A percentile compares a stretch with the other conserved stretches of the same genome.
Evolutionary conservation across 805 yeast species (phyloP).

Genomic region (Suhomyces canberraensis): DNA sequence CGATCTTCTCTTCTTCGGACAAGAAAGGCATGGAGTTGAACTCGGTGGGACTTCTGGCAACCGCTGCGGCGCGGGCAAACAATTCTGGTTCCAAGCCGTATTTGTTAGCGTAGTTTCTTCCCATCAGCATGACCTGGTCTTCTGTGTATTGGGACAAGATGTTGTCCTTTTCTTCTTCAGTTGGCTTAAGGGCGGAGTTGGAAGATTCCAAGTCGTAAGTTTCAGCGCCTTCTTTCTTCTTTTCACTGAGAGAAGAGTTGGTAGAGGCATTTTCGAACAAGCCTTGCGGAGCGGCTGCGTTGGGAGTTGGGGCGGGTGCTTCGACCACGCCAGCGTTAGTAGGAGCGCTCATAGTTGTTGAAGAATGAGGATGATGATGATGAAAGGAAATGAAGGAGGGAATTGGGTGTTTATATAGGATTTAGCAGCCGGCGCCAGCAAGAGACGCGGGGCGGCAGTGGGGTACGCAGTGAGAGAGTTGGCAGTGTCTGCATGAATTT

Average conservation of each 20-base stretch:
- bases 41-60: constrained; percentile 55
- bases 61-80: constrained; percentile 58
- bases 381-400: neutral
- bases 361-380: neutral
- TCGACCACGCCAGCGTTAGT: neutral
- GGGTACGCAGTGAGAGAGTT: neutral
- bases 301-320: neutral
- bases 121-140: constrained; percentile 66
- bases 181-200: constrained; percentile 6
- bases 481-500: no score
- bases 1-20: constrained; percentile 42
- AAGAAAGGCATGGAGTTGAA: constrained; percentile 56
- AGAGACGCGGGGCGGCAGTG: neutral
- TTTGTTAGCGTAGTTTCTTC: constrained; percentile 59
- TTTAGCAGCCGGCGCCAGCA: neutral
- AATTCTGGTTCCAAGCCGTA: constrained; percentile 55
- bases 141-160: constrained; percentile 56
- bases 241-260: constrained; percentile 11
- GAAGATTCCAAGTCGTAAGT: constrained; percentile 5
- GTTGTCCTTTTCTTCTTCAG: constrained; percentile 33
- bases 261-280: constrained; percentile 13
- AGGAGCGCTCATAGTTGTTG: neutral
- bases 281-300: constrained; percentile 12
- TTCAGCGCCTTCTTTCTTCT: constrained; percentile 7
- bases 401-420: neutral